Evolutionary conservation across 2,329 filamentous ascomycete species (phyloP), one percentile per base, ranked within the genome.

Genomic region (Alternaria sp.): DNA sequence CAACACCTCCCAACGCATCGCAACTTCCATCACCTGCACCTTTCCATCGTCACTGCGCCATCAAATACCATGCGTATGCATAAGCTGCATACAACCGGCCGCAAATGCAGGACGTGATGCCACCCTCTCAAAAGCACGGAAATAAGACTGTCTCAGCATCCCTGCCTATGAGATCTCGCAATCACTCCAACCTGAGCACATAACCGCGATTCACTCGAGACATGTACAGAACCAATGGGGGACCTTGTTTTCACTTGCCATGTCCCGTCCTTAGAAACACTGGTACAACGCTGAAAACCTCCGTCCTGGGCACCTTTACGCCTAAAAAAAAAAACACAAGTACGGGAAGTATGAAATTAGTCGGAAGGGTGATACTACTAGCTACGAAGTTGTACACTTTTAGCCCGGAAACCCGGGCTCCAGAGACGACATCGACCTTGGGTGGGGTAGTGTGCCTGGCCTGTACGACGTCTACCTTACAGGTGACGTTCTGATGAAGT

Each of bases 1-100:
- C 61, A 60, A 56, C 58, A 55, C 26, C 49, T 25, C 37, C n/a
- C 47, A 61, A 53, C 59, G 46, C 49, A 23, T 37, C 10, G 9
- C 49, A 37, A 41, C 5, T 41, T 41, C 14, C 33, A 37, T 37
- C 33, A 37, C 33, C 33, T 37, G 33, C 33, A 37, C 33, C 33
- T 37, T 37, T 37, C 33, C 33, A 37, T 37, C 33, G 33, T 37
- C 4, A 37, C 33, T 37, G 33, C 33, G 33, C 33, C 1, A 37
- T 37, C 33, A 37, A 37, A 37, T 37, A 37, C 33, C 33, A 37
- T 37, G 33, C 33, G 33, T n/a, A 37, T 37, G 33, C 33, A 37
- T 37, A 37, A 37, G 33, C 33, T 37, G 33, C 33, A 37, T 37
- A 37, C 33, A 37, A 37, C 33, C 33, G 33, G 33, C 33, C 33